Percentiles rank a stretch among this genome's conserved stretches.
These are phyloP conservation scores for Cordyceps farinosa DNA, from an alignment of 2,329 filamentous ascomycete genomes.

Conservation along the genomic window DNA sequence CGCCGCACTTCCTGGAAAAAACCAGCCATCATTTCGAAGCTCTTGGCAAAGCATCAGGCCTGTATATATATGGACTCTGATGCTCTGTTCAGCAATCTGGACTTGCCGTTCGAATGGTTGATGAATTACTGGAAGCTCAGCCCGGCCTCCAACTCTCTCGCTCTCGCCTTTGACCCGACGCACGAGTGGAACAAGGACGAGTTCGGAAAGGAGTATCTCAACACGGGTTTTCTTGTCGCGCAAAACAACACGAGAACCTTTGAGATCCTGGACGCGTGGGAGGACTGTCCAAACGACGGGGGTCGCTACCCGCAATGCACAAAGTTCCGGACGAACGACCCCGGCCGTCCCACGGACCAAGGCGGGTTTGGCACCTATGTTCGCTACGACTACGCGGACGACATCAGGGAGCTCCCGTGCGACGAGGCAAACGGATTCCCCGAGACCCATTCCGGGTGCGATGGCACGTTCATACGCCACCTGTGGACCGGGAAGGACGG, in stretches of 20 bases:
- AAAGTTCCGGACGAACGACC: slow-evolving; percentile 34
- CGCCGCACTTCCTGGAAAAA: slow-evolving; percentile 47
- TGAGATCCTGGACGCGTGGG: slow-evolving; percentile 48
- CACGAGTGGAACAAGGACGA: slow-evolving; percentile 38
- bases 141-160: slow-evolving; percentile 38
- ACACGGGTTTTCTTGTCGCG: slow-evolving; percentile 52
- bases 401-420: slow-evolving; percentile 40
- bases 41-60: slow-evolving; percentile 41
- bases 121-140: slow-evolving; percentile 45
- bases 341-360: slow-evolving; percentile 40
- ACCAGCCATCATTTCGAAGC: slow-evolving; percentile 38
- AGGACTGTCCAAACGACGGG: slow-evolving; percentile 38
- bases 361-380: slow-evolving; percentile 43
- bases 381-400: slow-evolving; percentile 40
- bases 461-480: slow-evolving; percentile 41
- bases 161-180: slow-evolving; percentile 39
- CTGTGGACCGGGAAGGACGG: slow-evolving; percentile 41
- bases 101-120: slow-evolving; percentile 45
- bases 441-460: slow-evolving; percentile 35
- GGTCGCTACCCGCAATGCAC: slow-evolving; percentile 37
- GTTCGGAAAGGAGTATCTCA: slow-evolving; percentile 41
- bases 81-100: slow-evolving; percentile 41
- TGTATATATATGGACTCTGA: slow-evolving; percentile 45
- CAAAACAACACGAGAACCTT: slow-evolving; percentile 48
- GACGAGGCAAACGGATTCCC: slow-evolving; percentile 43